Conservation (phyloP, 2,329 filamentous ascomycete species). For the Apiospora koreana region DNA sequence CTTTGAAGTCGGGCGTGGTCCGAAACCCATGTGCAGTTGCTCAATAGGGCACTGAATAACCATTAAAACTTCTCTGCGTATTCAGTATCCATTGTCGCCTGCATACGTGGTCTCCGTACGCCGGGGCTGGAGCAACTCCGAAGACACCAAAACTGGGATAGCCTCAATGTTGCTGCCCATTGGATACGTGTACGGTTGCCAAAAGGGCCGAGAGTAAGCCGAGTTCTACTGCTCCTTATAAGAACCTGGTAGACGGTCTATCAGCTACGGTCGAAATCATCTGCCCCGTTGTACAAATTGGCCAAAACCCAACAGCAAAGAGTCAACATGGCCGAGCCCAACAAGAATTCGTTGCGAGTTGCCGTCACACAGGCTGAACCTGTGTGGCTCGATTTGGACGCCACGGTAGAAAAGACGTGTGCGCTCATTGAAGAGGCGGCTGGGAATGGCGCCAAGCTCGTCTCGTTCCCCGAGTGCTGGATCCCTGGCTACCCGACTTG, state of each 20-base stretch:
- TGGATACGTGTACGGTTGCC: background rate
- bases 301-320: background rate
- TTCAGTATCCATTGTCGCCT: background rate
- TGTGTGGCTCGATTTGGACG: conserved; percentile 52
- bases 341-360: conserved; percentile 27
- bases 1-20: background rate
- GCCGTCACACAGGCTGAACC: conserved; percentile 57
- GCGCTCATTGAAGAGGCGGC: conserved; percentile 51
- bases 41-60: background rate
- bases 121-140: background rate
- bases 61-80: background rate
- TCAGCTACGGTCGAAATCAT: too few species aligned
- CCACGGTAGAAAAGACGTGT: conserved; percentile 48
- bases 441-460: conserved; percentile 44
- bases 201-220: background rate
- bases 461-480: conserved; percentile 49
- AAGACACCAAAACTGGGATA: background rate
- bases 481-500: conserved; percentile 43
- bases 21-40: background rate
- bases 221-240: background rate
- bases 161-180: background rate
- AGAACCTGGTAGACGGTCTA: background rate
- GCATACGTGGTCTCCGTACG: too few species aligned
- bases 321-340: background rate
- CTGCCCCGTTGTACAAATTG: background rate